These are phyloP conservation scores for Leptographium lundbergii DNA, from an alignment of 2,329 filamentous ascomycete species.

Conservation along the genomic window DNA sequence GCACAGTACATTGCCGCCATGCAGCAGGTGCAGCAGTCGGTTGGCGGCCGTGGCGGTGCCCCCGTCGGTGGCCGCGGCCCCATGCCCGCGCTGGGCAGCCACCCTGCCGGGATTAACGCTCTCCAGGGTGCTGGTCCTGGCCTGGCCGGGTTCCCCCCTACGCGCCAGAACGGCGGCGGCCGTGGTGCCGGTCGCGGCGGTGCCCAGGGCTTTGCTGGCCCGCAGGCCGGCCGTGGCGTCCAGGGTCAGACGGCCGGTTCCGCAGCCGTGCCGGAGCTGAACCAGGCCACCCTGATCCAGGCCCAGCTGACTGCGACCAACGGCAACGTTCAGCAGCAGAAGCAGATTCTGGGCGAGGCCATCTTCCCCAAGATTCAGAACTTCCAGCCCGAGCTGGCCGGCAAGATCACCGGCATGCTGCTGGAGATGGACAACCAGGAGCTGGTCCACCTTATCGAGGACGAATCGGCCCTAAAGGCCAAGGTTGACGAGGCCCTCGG, in stretches of 20 bases:
- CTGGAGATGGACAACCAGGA: slow-evolving; percentile 98
- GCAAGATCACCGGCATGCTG: slow-evolving; percentile 99
- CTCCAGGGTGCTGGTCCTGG: slow-evolving; percentile 31
- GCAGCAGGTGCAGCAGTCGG: slow-evolving; percentile 58
- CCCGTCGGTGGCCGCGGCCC: slow-evolving; percentile 59
- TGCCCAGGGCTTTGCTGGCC: slow-evolving; percentile 23
- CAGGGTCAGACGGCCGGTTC: slow-evolving; percentile 15
- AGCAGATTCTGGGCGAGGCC: slow-evolving; percentile 95
- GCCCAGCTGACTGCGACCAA: slow-evolving; percentile 40
- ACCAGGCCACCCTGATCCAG: slow-evolving; percentile 35
- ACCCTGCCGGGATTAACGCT: slow-evolving; percentile 43
- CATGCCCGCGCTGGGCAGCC: slow-evolving; percentile 48
- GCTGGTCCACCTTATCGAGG: slow-evolving; percentile 86
- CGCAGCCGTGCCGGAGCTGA: slow-evolving; percentile 24
- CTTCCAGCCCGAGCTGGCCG: slow-evolving; percentile 88
- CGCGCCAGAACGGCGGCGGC: slow-evolving; percentile 32
- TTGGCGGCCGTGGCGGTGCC: slow-evolving; percentile 45
- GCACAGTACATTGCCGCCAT: slow-evolving; percentile 73
- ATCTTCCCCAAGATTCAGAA: slow-evolving; percentile 97
- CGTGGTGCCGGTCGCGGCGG: slow-evolving; percentile 28
- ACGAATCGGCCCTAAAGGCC: slow-evolving; percentile 74
- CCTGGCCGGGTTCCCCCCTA: slow-evolving; percentile 44
- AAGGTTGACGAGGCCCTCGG: slow-evolving; percentile 97
- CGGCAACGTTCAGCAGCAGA: slow-evolving; percentile 62
- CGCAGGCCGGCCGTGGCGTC: slow-evolving; percentile 36